Percentiles rank a stretch among this genome's conserved stretches.
Evolutionary conservation across 2,329 filamentous ascomycete genomes (phyloP).

Genomic region (Xylogone sp.): DNA sequence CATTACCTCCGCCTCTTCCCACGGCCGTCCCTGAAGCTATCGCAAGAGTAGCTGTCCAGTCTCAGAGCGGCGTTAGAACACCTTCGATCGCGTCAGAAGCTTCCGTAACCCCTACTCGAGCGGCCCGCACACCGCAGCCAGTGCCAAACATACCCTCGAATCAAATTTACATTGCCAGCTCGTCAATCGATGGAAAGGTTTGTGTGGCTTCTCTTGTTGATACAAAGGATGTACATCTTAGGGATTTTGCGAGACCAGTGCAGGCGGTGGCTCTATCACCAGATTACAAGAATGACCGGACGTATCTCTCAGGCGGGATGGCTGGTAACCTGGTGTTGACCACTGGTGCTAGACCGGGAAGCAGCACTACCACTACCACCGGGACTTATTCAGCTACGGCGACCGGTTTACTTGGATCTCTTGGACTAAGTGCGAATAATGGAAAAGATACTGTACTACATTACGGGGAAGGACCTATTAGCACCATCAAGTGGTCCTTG

Average conservation of each 20-base stretch:
- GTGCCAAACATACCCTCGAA: conserved; percentile 79
- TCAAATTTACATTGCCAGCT: conserved; percentile 87
- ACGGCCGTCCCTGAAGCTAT: conserved; percentile 32
- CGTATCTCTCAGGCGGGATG: conserved; percentile 85
- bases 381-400: conserved; percentile 78
- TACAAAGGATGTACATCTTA: conserved; percentile 81
- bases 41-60: conserved; percentile 28
- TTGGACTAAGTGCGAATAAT: conserved; percentile 73
- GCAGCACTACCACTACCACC: conserved; percentile 84
- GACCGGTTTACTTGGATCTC: conserved; percentile 85
- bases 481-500: conserved; percentile 89
- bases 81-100: conserved; percentile 41
- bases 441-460: conserved; percentile 87
- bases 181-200: conserved; percentile 93
- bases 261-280: conserved; percentile 92
- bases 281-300: conserved; percentile 84
- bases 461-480: conserved; percentile 87
- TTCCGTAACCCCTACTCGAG: conserved; percentile 38
- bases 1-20: conserved; percentile 63
- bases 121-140: conserved; percentile 49
- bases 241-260: conserved; percentile 90
- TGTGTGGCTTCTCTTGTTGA: conserved; percentile 87
- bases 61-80: conserved; percentile 24
- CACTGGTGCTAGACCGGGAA: conserved; percentile 71
- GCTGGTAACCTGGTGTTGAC: conserved; percentile 87